Evolutionary conservation across 768 basidiomycete genomes (phyloP), one percentile per base, ranked within the genome.

Genomic region (Termitomyces eurrhizus): DNA sequence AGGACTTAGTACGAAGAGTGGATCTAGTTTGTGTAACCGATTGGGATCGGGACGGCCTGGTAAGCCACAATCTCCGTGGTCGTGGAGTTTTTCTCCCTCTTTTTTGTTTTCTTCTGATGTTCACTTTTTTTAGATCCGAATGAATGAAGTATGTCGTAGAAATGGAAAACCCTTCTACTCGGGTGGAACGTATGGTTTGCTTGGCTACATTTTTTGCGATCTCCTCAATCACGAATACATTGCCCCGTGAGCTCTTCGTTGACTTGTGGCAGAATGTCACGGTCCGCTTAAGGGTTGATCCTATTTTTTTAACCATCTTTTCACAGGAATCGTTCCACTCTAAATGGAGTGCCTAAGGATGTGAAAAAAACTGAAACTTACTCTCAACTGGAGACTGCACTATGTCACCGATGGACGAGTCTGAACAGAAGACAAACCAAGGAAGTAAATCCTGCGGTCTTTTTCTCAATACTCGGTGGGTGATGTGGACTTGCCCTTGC

Each of bases 131-230:
- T 69, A 98, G 96, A 80, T 90, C 65, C 78, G 75, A 52, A 79
- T 95, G 57, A 95, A 98, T 71, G 82, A 84, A 55, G 78, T 85
- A n/a, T 93, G 94, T 71, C 81, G 95, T 61, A 80, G 82, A 59
- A 77, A 83, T 52, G 76, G 79, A 46, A 93, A 88, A 63, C 88
- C 92, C 7, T 89, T 98, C 71, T 98, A 97, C 67, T 86, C 89
- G n/a, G 95, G 95, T 1, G 92, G 92, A 12, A 89, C 90, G 16
- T 95, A 93, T 70, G 96, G 96, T 24, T 78, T 95, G 61, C 77
- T 87, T 50, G 96, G 96, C 16, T 99, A 93, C 74, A 93, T 97
- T 68, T 97, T 98, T 70, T 93, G 93, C 63, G 95, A 98, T 71
- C 80, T 99, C 58, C 78, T 95, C 59, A 80, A 84, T 58, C 96